Conservation (phyloP, 2,329 filamentous ascomycete genomes). For the Lasiodiplodia gonubiensis region DNA sequence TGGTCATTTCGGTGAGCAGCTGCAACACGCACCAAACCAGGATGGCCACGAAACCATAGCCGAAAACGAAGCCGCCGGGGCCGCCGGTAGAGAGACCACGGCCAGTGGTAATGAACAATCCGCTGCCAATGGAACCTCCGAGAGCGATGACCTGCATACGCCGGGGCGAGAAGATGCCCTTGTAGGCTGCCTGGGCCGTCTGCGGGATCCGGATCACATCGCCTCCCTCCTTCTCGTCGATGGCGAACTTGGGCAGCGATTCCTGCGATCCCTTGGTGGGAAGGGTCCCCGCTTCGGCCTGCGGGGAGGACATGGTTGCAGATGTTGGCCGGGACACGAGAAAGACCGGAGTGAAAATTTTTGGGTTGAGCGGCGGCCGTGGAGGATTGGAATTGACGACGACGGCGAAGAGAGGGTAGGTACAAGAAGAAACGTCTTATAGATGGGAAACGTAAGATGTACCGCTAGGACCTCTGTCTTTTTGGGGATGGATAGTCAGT, state of each 20-base stretch:
- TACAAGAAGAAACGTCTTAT: slow-evolving; percentile 9
- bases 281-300: neutral
- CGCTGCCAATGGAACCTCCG: slow-evolving; percentile 42
- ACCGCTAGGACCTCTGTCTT: slow-evolving; percentile 17
- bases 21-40: slow-evolving; percentile 44
- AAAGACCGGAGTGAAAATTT: neutral
- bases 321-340: neutral
- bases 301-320: slow-evolving; percentile 1
- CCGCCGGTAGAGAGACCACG: slow-evolving; percentile 36
- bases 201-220: slow-evolving; percentile 22
- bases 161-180: slow-evolving; percentile 28
- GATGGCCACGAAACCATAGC: slow-evolving; percentile 38
- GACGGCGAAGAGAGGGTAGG: neutral
- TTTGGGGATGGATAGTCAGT: slow-evolving; percentile 21
- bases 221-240: slow-evolving; percentile 18
- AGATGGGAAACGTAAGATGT: slow-evolving; percentile 9
- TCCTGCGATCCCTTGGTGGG: slow-evolving; percentile 6
- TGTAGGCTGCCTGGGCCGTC: slow-evolving; percentile 23
- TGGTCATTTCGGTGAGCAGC: slow-evolving; percentile 46
- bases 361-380: neutral
- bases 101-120: slow-evolving; percentile 43
- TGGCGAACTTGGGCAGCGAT: neutral
- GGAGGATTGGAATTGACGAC: neutral
- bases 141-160: slow-evolving; percentile 35
- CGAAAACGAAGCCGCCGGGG: slow-evolving; percentile 38